phyloP scores from a whole-genome alignment of 345 rosid genomes.

The Acer saccharum region DNA sequence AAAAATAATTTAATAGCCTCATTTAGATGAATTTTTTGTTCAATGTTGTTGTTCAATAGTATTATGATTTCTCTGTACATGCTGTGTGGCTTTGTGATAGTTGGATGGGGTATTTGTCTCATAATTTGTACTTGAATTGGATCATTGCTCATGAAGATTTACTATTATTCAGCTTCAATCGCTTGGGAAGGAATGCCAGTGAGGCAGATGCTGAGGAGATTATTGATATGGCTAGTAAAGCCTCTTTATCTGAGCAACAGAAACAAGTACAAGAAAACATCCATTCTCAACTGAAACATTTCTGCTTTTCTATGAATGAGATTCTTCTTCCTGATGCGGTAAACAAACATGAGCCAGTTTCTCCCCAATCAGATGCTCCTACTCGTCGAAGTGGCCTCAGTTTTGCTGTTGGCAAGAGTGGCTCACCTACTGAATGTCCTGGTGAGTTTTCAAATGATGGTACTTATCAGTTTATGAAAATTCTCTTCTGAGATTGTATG shows the following conservation, averaged over 20 bases:
- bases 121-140: neutral
- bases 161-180: slow-evolving; percentile 57
- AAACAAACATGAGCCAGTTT: slow-evolving; percentile 21
- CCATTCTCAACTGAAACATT: slow-evolving; percentile 55
- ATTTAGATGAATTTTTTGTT: no score
- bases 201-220: slow-evolving; percentile 87
- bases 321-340: slow-evolving; percentile 52
- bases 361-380: slow-evolving; percentile 32
- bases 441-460: slow-evolving; percentile 44
- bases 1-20: neutral
- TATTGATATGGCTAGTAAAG: slow-evolving; percentile 76
- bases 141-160: slow-evolving; percentile 5
- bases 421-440: slow-evolving; percentile 29
- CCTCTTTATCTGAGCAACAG: slow-evolving; percentile 73
- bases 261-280: slow-evolving; percentile 83
- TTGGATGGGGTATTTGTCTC: neutral
- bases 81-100: neutral
- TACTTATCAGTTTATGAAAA: neutral
- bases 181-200: slow-evolving; percentile 69
- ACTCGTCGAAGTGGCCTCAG: slow-evolving; percentile 74
- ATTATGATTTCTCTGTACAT: neutral
- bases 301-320: slow-evolving; percentile 63
- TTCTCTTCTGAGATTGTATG: neutral
- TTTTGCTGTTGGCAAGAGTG: slow-evolving; percentile 64
- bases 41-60: neutral